These are phyloP conservation scores for Teratosphaeria viscida DNA, from an alignment of 2,329 filamentous ascomycete species.

Conservation along the genomic window DNA sequence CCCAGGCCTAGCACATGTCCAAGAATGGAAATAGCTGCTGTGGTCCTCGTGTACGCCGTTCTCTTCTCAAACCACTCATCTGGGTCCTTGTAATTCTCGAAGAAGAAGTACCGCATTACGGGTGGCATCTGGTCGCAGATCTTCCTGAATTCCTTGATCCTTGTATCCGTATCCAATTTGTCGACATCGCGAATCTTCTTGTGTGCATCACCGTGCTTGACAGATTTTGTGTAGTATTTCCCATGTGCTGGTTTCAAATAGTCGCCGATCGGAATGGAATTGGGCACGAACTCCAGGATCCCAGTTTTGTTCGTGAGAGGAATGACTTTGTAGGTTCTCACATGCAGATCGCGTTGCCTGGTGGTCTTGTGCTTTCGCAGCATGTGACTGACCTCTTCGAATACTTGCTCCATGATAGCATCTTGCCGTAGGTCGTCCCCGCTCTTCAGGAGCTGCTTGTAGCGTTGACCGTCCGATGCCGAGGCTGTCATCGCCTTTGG, in stretches of 20 bases:
- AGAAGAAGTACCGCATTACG: conserved; percentile 93
- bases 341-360: conserved; percentile 75
- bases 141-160: conserved; percentile 65
- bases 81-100: conserved; percentile 85
- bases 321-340: conserved; percentile 94
- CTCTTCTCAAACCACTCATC: conserved; percentile 92
- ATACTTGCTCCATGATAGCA: conserved; percentile 98
- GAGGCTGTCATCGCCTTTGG: conserved; percentile 85
- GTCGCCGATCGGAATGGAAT: conserved; percentile 85
- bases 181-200: conserved; percentile 69
- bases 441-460: conserved; percentile 90
- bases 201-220: conserved; percentile 64
- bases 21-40: conserved; percentile 88
- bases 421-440: conserved; percentile 85
- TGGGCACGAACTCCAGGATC: conserved; percentile 91
- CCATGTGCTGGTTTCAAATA: conserved; percentile 87
- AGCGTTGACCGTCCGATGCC: conserved; percentile 65
- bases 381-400: conserved; percentile 85
- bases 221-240: conserved; percentile 73
- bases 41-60: conserved; percentile 84
- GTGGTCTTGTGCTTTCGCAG: conserved; percentile 78
- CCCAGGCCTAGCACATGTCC: conserved; percentile 82
- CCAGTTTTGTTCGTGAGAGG: conserved; percentile 77
- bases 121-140: conserved; percentile 78
- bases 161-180: conserved; percentile 53